Percentiles rank a stretch among this genome's conserved stretches.
Evolutionary conservation across 2,329 filamentous ascomycete species (phyloP).

Genomic region (Alternaria gaisen): DNA sequence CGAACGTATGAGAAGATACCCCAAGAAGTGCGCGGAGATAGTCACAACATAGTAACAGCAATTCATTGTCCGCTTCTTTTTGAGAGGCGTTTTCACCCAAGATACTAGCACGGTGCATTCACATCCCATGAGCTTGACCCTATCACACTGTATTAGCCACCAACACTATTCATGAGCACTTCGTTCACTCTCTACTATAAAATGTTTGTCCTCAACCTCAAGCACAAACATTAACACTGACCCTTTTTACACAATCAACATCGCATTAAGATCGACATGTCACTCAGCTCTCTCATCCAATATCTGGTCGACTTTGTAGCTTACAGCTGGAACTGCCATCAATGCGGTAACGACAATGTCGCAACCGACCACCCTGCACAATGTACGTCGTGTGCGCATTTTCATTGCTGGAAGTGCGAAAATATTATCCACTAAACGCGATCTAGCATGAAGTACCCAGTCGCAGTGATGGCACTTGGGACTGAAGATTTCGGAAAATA

Average conservation of each 20-base stretch:
- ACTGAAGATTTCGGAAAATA: background rate
- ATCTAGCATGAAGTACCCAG: background rate
- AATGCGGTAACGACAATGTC: background rate
- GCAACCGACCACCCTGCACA: background rate
- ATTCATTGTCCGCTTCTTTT: background rate
- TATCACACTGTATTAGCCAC: background rate
- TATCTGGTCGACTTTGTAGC: background rate
- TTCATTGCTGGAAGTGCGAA: conserved; percentile 8
- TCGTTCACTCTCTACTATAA: background rate
- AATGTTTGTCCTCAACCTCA: background rate
- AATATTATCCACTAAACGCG: background rate
- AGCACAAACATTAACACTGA: background rate
- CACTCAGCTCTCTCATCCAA: background rate
- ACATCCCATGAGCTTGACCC: background rate
- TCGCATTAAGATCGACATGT: background rate
- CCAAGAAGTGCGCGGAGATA: no score
- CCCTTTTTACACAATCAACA: background rate
- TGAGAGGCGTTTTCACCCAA: no score
- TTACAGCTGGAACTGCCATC: conserved; percentile 5
- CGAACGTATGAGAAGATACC: no score
- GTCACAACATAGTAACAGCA: background rate
- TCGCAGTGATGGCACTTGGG: no score
- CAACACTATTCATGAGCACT: background rate
- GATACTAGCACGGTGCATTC: background rate
- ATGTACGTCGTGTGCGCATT: conserved; percentile 1